phyloP scores from a whole-genome alignment of 139 green algal species.

The Coccomyxa sp. region DNA sequence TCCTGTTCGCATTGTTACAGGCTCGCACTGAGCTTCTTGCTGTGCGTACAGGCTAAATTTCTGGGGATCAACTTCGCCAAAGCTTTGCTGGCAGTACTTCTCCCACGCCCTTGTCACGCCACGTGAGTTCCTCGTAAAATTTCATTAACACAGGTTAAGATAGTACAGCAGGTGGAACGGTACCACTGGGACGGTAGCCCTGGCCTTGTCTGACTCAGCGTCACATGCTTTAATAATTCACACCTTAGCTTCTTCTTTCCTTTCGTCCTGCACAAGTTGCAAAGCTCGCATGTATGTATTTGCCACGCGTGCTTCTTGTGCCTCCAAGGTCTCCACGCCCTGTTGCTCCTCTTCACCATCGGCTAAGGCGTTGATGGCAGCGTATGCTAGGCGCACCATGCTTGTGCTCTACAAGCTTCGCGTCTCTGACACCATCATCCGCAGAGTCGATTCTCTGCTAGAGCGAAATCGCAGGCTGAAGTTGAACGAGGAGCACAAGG shows the following conservation, averaged over 20 bases:
- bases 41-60: not conserved
- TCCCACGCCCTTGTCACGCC: not conserved
- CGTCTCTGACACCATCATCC: too few species aligned
- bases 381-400: not conserved
- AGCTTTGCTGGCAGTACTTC: not conserved
- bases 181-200: not conserved
- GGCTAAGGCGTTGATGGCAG: not conserved
- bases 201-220: not conserved
- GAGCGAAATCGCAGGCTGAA: too few species aligned
- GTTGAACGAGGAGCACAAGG: too few species aligned
- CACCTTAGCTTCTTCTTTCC: not conserved
- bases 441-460: too few species aligned
- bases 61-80: not conserved
- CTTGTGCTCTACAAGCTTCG: too few species aligned
- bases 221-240: not conserved
- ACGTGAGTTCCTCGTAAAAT: not conserved
- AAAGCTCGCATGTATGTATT: not conserved
- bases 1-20: not conserved
- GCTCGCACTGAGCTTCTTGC: not conserved
- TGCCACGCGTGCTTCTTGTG: slow-evolving; percentile 9
- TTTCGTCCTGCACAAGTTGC: not conserved
- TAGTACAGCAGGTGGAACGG: not conserved
- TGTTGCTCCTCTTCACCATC: not conserved
- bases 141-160: not conserved
- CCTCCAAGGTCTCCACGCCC: slow-evolving; percentile 12